phyloP scores from a whole-genome alignment of 176 grass and related monocot species.

The Oryza australiensis region DNA sequence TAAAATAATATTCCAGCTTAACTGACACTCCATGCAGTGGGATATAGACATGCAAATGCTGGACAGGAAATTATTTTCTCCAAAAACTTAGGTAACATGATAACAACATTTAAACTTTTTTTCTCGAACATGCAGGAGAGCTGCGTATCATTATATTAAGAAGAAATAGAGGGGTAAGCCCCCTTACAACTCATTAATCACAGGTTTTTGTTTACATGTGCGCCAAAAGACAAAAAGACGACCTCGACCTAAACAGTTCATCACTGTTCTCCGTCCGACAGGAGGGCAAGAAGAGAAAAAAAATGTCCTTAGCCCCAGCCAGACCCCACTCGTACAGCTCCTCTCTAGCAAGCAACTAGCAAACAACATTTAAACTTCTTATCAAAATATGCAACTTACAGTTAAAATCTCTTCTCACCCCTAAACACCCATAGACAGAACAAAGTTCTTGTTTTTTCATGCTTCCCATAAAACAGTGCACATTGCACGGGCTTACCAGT shows the following conservation, averaged over 20 bases:
- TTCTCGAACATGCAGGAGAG: no score
- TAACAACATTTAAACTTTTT: not conserved
- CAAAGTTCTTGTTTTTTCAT: not conserved
- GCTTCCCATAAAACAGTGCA: not conserved
- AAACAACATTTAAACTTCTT: not conserved
- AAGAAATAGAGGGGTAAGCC: no score
- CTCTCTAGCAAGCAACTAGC: no score
- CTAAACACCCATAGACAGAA: constrained; percentile 21
- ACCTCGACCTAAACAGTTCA: no score
- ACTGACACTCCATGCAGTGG: not conserved
- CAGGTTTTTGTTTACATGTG: no score
- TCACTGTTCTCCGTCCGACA: no score
- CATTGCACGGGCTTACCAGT: not conserved
- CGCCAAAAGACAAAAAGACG: no score
- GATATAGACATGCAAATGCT: not conserved
- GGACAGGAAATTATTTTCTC: not conserved
- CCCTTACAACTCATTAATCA: no score
- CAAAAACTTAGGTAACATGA: not conserved
- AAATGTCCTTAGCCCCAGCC: no score
- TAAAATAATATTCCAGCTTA: constrained; percentile 15
- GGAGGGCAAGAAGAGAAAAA: no score
- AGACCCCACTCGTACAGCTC: no score
- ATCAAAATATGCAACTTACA: not conserved
- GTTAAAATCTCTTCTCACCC: not conserved
- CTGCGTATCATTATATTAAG: no score